These are phyloP conservation scores for Meripilus lineatus DNA, from an alignment of 1,284 basidiomycete genomes.

Conservation along the genomic window DNA sequence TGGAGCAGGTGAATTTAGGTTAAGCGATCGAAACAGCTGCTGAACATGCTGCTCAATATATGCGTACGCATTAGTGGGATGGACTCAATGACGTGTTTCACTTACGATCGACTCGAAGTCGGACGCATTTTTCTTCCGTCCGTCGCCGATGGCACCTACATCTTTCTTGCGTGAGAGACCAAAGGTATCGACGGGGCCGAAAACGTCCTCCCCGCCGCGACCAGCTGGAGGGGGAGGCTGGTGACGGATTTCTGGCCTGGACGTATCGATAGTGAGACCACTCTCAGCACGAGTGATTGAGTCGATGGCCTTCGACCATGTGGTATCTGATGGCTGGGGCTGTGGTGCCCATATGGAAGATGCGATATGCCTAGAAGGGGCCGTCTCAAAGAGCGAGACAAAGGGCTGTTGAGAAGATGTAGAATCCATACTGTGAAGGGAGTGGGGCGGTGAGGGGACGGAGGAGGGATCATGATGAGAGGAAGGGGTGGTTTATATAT, in stretches of 20 bases:
- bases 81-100: slow-evolving; percentile 11
- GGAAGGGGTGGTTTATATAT: slow-evolving; percentile 20
- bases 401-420: slow-evolving; percentile 19
- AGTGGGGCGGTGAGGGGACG: slow-evolving; percentile 16
- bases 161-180: slow-evolving; percentile 36
- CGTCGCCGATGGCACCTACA: slow-evolving; percentile 72
- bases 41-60: slow-evolving; percentile 57
- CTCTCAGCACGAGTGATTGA: slow-evolving; percentile 49
- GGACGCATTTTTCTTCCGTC: slow-evolving; percentile 56
- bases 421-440: slow-evolving; percentile 21
- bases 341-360: slow-evolving; percentile 76
- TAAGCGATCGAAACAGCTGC: slow-evolving; percentile 67
- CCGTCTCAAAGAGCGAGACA: slow-evolving; percentile 25
- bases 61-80: slow-evolving; percentile 14
- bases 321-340: slow-evolving; percentile 56
- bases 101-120: slow-evolving; percentile 51
- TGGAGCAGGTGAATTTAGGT: slow-evolving; percentile 68
- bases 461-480: slow-evolving; percentile 7
- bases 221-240: slow-evolving; percentile 19
- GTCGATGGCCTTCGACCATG: slow-evolving; percentile 62
- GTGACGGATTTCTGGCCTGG: slow-evolving; percentile 21
- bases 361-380: slow-evolving; percentile 19
- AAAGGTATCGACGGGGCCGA: slow-evolving; percentile 43
- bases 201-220: slow-evolving; percentile 54
- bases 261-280: slow-evolving; percentile 22